Conservation (phyloP, 1,284 basidiomycete genomes). For the Ganoderma boninense region DNA sequence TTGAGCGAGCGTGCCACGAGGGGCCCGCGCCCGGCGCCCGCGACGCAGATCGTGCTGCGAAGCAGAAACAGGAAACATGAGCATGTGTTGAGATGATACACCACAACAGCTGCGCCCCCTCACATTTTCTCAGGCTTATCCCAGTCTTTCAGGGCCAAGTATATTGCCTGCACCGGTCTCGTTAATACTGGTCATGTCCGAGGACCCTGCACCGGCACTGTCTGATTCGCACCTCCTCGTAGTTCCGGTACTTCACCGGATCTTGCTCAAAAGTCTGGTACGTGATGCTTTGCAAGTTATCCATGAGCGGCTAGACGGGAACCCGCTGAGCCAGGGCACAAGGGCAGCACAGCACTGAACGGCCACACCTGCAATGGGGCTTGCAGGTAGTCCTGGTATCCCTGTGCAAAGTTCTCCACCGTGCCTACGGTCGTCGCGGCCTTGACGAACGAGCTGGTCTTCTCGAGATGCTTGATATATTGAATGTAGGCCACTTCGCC, state of each 20-base stretch:
- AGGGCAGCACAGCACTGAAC: neutral
- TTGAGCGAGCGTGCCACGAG: slow-evolving; percentile 88
- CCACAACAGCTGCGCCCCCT: slow-evolving; percentile 30
- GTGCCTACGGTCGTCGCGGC: slow-evolving; percentile 70
- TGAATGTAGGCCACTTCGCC: slow-evolving; percentile 91
- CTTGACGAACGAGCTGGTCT: slow-evolving; percentile 70
- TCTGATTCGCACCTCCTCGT: slow-evolving; percentile 79
- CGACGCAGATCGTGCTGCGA: slow-evolving; percentile 84
- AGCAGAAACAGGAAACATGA: slow-evolving; percentile 12
- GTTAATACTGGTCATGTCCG: neutral
- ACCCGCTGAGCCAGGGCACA: neutral
- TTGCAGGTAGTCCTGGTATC: slow-evolving; percentile 96
- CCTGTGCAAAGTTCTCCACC: slow-evolving; percentile 89
- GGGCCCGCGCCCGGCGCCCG: slow-evolving; percentile 95
- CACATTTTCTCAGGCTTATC: slow-evolving; percentile 67
- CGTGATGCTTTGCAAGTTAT: slow-evolving; percentile 93
- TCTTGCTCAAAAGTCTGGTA: slow-evolving; percentile 99
- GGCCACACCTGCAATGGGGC: slow-evolving; percentile 84
- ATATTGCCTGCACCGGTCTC: slow-evolving; percentile 72
- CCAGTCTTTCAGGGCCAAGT: slow-evolving; percentile 81
- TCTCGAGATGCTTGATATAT: slow-evolving; percentile 88
- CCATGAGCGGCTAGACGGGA: slow-evolving; percentile 85
- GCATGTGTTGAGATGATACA: slow-evolving; percentile 11
- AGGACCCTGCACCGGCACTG: slow-evolving; percentile 5
- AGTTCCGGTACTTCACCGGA: slow-evolving; percentile 95